A percentile compares a stretch with the other conserved stretches of the same genome.
phyloP scores from a whole-genome alignment of 2,329 filamentous ascomycete genomes.

The Phyllosticta capitalensis region DNA sequence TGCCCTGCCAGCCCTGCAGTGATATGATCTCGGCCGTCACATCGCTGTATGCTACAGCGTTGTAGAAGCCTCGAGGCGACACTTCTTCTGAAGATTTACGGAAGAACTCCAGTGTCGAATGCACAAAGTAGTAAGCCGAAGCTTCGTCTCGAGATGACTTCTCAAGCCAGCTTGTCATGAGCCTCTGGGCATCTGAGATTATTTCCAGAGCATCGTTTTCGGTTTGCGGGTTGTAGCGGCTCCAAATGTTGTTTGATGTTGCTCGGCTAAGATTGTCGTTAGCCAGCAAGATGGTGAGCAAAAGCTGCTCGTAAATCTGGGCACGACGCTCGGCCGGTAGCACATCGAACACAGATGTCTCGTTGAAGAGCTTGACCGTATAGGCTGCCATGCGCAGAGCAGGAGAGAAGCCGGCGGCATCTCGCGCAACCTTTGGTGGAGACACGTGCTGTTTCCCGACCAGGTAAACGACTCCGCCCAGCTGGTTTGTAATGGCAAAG shows the following conservation, averaged over 20 bases:
- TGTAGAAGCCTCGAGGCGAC: conserved; percentile 32
- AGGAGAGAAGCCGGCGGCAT: conserved; percentile 60
- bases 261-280: conserved; percentile 52
- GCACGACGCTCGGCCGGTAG: conserved; percentile 25
- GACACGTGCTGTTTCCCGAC: conserved; percentile 29
- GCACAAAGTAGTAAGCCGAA: conserved; percentile 14
- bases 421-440: conserved; percentile 38
- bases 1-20: conserved; percentile 29
- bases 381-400: conserved; percentile 70
- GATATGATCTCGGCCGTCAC: conserved; percentile 33
- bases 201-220: conserved; percentile 45
- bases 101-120: conserved; percentile 17
- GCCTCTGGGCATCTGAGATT: conserved; percentile 40
- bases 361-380: conserved; percentile 48
- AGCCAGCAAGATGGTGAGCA: conserved; percentile 46
- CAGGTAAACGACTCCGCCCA: conserved; percentile 63
- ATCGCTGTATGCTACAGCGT: conserved; percentile 29
- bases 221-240: conserved; percentile 36
- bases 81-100: conserved; percentile 15
- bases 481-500: conserved; percentile 61
- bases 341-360: conserved; percentile 25
- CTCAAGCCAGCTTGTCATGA: conserved; percentile 37
- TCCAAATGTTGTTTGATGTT: conserved; percentile 46
- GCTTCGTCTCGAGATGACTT: conserved; percentile 9
- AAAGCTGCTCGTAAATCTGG: conserved; percentile 41